A percentile compares a stretch with the other conserved stretches of the same genome.
Conservation (phyloP, 805 yeast genomes). For the Ogataea dorogensis region DNA sequence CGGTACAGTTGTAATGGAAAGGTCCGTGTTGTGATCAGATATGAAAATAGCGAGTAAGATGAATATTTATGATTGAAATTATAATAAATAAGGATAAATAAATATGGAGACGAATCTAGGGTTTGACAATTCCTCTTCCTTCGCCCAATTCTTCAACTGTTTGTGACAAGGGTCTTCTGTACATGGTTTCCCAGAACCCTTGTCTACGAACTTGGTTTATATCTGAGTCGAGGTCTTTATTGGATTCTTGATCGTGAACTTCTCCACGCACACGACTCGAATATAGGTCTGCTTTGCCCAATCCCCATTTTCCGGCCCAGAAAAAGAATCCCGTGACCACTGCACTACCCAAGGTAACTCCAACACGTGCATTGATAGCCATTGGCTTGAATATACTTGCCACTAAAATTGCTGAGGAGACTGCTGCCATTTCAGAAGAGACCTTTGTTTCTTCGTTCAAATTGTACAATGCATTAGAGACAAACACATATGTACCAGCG, state of each 20-base stretch:
- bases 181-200: slow-evolving; percentile 77
- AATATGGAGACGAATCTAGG: slow-evolving; percentile 4
- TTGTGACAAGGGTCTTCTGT: slow-evolving; percentile 79
- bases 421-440: slow-evolving; percentile 30
- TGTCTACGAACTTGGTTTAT: slow-evolving; percentile 40
- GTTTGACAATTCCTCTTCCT: slow-evolving; percentile 53
- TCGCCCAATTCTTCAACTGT: slow-evolving; percentile 74
- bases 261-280: slow-evolving; percentile 39
- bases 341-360: slow-evolving; percentile 46
- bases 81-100: slow-evolving; percentile 13
- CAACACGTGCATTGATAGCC: slow-evolving; percentile 41
- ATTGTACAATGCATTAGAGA: slow-evolving; percentile 33
- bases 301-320: slow-evolving; percentile 55
- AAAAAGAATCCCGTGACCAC: slow-evolving; percentile 41
- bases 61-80: slow-evolving; percentile 11
- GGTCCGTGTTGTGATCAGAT: slow-evolving; percentile 51
- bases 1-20: slow-evolving; percentile 44
- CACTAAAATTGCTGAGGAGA: slow-evolving; percentile 18
- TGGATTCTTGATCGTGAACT: slow-evolving; percentile 39
- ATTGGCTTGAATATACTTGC: slow-evolving; percentile 27
- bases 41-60: slow-evolving; percentile 19
- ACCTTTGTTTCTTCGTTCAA: slow-evolving; percentile 31
- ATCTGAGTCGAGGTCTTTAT: slow-evolving; percentile 35
- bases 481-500: slow-evolving; percentile 32
- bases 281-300: slow-evolving; percentile 44